phyloP scores from a whole-genome alignment of 192 early-diverging fungal species.

The Coemansia sp. region DNA sequence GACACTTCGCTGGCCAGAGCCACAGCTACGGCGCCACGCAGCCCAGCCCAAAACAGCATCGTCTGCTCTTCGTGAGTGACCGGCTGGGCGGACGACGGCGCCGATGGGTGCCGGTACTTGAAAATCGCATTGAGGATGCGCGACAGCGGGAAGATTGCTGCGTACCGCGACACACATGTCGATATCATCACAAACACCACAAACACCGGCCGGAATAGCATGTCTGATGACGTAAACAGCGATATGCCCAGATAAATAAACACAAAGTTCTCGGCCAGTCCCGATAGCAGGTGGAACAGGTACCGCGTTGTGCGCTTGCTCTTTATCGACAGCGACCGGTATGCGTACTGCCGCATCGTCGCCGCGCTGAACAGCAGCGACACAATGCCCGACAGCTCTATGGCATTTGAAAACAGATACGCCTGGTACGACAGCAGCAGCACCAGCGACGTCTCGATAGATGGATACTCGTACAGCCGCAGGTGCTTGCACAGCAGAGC shows the following conservation, averaged over 20 bases:
- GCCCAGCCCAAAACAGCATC: conserved; percentile 95
- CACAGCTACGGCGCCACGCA: conserved; percentile 96
- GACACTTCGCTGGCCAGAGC: conserved; percentile 84
- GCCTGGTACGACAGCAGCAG: conserved; percentile 85
- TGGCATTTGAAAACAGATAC: conserved; percentile 87
- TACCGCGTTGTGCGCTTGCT: conserved; percentile 83
- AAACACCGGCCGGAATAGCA: conserved; percentile 73
- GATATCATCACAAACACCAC: conserved; percentile 75
- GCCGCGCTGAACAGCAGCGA: conserved; percentile 92
- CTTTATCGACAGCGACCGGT: conserved; percentile 79
- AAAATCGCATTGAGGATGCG: conserved; percentile 76
- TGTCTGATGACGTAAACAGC: conserved; percentile 78
- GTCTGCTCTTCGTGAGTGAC: conserved; percentile 65
- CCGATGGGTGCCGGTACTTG: conserved; percentile 55
- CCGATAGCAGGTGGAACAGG: conserved; percentile 89
- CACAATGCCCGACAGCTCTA: conserved; percentile 90
- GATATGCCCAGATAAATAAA: conserved; percentile 96
- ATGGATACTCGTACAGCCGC: conserved; percentile 75
- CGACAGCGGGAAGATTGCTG: conserved; percentile 82
- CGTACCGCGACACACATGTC: conserved; percentile 84
- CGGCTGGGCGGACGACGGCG: conserved; percentile 54
- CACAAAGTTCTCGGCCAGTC: conserved; percentile 95
- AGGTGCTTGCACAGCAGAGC: conserved; percentile 89
- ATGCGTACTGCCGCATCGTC: conserved; percentile 90
- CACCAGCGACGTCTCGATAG: conserved; percentile 86